phyloP scores from a whole-genome alignment of 345 rosid genomes.

The Trapa bicornis region DNA sequence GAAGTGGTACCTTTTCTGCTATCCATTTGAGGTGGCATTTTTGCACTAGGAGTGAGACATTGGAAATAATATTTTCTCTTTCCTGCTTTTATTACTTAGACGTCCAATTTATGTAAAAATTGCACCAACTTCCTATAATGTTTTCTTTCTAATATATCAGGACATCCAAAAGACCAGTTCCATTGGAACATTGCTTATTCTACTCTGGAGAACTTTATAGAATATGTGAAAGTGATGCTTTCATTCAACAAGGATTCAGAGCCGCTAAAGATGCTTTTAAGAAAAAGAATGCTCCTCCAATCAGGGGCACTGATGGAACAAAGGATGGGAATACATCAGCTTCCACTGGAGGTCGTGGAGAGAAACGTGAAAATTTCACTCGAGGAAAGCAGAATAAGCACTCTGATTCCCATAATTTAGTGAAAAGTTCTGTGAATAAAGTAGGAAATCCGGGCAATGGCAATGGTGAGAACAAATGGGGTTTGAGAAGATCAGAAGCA shows the following conservation, averaged over 20 bases:
- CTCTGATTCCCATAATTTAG: conserved; percentile 40
- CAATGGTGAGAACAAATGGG: conserved; percentile 51
- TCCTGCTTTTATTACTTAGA: not conserved
- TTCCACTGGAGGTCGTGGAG: conserved; percentile 47
- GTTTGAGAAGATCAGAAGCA: conserved; percentile 64
- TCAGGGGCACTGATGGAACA: conserved; percentile 31
- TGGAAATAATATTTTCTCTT: not conserved
- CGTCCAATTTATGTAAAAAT: not conserved
- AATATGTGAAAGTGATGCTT: conserved; percentile 62
- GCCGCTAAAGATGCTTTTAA: conserved; percentile 67
- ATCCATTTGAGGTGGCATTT: not conserved
- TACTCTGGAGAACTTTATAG: conserved; percentile 79
- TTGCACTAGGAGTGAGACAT: not conserved
- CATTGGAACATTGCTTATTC: conserved; percentile 85
- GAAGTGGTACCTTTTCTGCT: conserved; percentile 8
- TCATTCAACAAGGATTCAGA: conserved; percentile 56
- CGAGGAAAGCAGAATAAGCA: conserved; percentile 66
- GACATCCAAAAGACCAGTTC: conserved; percentile 92
- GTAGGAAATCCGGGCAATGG: conserved; percentile 38
- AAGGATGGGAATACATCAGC: conserved; percentile 35
- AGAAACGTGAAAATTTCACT: conserved; percentile 49
- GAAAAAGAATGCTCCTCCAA: conserved; percentile 49
- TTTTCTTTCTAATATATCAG: conserved; percentile 26
- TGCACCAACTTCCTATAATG: not conserved
- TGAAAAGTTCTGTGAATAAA: conserved; percentile 27